Conservation (phyloP, 768 basidiomycete species). For the Coprinopsis cinerea region DNA sequence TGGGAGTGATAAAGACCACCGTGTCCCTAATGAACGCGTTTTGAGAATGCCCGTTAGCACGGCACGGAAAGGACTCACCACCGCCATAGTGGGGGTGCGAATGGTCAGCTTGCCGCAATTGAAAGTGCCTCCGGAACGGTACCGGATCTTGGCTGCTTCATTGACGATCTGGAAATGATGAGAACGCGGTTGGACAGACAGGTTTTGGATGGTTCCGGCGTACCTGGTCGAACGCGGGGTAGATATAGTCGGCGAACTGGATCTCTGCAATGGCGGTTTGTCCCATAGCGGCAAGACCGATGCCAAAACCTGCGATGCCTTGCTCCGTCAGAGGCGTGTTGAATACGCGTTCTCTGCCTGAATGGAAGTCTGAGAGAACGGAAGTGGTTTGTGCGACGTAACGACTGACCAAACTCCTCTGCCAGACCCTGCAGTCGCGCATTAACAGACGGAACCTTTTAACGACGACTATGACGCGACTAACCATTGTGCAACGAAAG, state of each 20-base stretch:
- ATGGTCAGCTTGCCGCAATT: conserved; percentile 81
- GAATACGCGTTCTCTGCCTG: conserved; percentile 88
- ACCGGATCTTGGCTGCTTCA: conserved; percentile 90
- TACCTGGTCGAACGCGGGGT: conserved; percentile 91
- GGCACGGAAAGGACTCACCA: conserved; percentile 40
- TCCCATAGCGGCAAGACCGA: conserved; percentile 88
- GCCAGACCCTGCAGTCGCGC: conserved; percentile 64
- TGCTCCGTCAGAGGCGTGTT: conserved; percentile 92
- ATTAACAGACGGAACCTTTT: conserved; percentile 6
- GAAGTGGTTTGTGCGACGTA: not conserved
- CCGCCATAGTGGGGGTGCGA: conserved; percentile 85
- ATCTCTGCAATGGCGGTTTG: conserved; percentile 95
- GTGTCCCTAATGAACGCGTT: conserved; percentile 45
- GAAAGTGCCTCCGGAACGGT: conserved; percentile 80
- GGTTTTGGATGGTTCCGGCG: conserved; percentile 5
- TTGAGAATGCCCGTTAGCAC: not conserved
- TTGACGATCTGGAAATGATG: conserved; percentile 67
- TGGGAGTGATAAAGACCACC: conserved; percentile 94
- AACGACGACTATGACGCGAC: conserved; percentile 13
- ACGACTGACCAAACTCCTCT: conserved; percentile 78
- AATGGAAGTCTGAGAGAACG: conserved; percentile 5
- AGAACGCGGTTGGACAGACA: not conserved
- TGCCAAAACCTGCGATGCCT: conserved; percentile 92
- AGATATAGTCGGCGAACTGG: conserved; percentile 88
- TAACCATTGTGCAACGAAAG: conserved; percentile 87